These are phyloP conservation scores for Cytospora chrysosperma DNA, from an alignment of 2,329 filamentous ascomycete genomes.

Conservation along the genomic window DNA sequence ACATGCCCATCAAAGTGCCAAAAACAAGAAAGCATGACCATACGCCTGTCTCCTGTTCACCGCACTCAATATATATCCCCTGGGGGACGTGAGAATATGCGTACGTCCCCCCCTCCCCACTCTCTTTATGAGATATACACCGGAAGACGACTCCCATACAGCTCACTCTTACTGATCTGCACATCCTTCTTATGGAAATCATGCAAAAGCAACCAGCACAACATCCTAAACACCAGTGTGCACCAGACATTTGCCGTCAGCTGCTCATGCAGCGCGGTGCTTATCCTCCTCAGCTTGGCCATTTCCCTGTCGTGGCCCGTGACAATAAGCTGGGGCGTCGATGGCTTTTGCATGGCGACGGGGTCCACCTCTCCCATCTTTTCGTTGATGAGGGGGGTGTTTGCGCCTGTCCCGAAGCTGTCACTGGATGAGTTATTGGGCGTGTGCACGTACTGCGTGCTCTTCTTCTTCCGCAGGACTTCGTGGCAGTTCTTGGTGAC, in stretches of 20 bases:
- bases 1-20: neutral
- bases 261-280: constrained; percentile 18
- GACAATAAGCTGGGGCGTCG: constrained; percentile 15
- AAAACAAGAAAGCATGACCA: no score
- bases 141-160: constrained; percentile 54
- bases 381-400: neutral
- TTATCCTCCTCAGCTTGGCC: constrained; percentile 12
- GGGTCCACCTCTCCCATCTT: constrained; percentile 1
- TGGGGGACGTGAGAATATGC: no score
- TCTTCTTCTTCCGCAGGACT: constrained; percentile 30
- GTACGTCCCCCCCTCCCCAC: neutral
- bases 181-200: constrained; percentile 56
- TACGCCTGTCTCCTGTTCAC: no score
- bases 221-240: constrained; percentile 55
- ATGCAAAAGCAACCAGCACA: constrained; percentile 58
- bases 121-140: constrained; percentile 54
- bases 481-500: constrained; percentile 39
- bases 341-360: neutral
- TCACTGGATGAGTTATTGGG: constrained; percentile 10
- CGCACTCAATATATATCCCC: neutral
- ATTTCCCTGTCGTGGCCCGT: constrained; percentile 14
- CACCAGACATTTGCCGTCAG: constrained; percentile 49
- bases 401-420: neutral
- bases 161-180: constrained; percentile 52
- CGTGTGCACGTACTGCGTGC: constrained; percentile 28